These are phyloP conservation scores for Malania oleifera DNA, from an alignment of 164 flowering plant species.

Conservation along the genomic window DNA sequence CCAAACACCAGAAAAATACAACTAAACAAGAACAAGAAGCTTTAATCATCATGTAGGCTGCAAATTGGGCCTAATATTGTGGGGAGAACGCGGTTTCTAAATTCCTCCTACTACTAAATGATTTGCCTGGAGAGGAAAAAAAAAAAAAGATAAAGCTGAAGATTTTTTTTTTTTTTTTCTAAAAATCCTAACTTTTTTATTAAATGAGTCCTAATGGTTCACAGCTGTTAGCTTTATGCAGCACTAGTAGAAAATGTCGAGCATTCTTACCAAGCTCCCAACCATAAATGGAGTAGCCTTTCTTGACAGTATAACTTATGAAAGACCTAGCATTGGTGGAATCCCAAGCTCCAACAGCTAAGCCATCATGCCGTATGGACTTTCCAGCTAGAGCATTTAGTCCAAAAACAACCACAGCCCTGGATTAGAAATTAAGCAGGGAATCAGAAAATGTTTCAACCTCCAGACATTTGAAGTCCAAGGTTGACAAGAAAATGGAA, in stretches of 20 bases:
- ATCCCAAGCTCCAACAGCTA: constrained; percentile 69
- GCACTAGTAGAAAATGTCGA: not conserved
- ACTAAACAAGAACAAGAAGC: too few relatives aligned
- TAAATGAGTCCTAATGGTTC: too few relatives aligned
- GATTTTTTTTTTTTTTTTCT: too few relatives aligned
- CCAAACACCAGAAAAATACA: too few relatives aligned
- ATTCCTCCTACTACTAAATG: too few relatives aligned
- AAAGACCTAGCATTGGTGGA: constrained; percentile 57
- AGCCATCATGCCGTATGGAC: constrained; percentile 28
- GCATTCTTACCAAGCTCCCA: constrained; percentile 84
- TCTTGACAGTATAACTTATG: constrained; percentile 60
- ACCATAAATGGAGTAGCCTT: constrained; percentile 56
- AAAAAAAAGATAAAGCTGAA: too few relatives aligned
- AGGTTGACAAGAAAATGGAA: not conserved
- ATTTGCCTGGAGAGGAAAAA: too few relatives aligned
- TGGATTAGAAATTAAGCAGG: constrained; percentile 25
- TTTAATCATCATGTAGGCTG: too few relatives aligned
- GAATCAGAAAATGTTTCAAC: not conserved
- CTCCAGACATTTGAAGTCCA: not conserved
- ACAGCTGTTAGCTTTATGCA: too few relatives aligned
- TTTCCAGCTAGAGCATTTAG: constrained; percentile 73
- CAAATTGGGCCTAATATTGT: too few relatives aligned
- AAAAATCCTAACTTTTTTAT: too few relatives aligned
- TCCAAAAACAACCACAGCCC: constrained; percentile 74
- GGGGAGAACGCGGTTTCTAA: too few relatives aligned